These are phyloP conservation scores for Isabelozyma gotoi DNA, from an alignment of 805 yeast genomes.

Conservation along the genomic window DNA sequence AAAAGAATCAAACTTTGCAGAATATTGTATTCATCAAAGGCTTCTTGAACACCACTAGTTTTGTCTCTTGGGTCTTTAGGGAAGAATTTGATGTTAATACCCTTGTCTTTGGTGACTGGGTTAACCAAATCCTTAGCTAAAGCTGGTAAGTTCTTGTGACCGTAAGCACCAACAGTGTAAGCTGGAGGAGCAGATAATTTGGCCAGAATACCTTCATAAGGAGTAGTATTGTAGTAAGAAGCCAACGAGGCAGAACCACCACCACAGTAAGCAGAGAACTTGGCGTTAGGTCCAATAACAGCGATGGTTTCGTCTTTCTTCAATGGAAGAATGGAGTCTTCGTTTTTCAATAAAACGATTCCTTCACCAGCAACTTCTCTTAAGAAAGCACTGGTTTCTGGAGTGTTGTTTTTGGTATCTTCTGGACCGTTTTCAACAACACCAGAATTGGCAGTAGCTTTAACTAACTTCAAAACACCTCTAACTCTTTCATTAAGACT, in stretches of 20 bases:
- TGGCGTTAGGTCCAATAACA: slow-evolving; percentile 34
- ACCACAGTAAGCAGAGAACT: slow-evolving; percentile 26
- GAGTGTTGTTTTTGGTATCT: slow-evolving; percentile 19
- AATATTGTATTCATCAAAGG: slow-evolving; percentile 17
- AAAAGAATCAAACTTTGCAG: slow-evolving; percentile 16
- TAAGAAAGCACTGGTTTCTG: slow-evolving; percentile 19
- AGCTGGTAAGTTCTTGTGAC: slow-evolving; percentile 28
- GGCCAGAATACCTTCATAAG: slow-evolving; percentile 17
- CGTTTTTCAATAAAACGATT: slow-evolving; percentile 29
- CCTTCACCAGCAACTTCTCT: slow-evolving; percentile 23
- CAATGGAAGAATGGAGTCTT: slow-evolving; percentile 24
- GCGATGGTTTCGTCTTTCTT: slow-evolving; percentile 29
- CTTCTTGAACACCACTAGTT: slow-evolving; percentile 5
- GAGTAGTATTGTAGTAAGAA: slow-evolving; percentile 27
- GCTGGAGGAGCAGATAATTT: slow-evolving; percentile 17
- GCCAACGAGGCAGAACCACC: slow-evolving; percentile 33
- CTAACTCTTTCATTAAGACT: slow-evolving; percentile 27
- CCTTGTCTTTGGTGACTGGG: slow-evolving; percentile 20
- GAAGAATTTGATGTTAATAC: slow-evolving; percentile 21
- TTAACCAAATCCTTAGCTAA: slow-evolving; percentile 19
- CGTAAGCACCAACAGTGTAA: slow-evolving; percentile 30
- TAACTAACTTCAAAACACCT: slow-evolving; percentile 23
- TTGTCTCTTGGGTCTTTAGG: not conserved
- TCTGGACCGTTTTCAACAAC: slow-evolving; percentile 22
- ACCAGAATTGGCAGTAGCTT: slow-evolving; percentile 16